phyloP scores from a whole-genome alignment of 495 filamentous ascomycete genomes.

The Margaritispora aquatica region DNA sequence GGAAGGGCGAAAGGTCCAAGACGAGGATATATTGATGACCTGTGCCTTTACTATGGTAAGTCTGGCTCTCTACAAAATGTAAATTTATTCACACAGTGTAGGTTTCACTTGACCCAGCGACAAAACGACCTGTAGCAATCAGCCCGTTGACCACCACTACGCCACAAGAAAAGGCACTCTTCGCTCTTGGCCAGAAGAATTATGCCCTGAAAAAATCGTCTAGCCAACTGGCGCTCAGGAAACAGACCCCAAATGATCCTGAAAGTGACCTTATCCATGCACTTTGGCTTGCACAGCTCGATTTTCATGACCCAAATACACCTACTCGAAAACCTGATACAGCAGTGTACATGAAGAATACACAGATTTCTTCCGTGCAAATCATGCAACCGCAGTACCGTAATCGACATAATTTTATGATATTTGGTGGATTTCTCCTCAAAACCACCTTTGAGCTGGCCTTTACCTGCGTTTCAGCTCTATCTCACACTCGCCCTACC shows the following conservation, averaged over 20 bases:
- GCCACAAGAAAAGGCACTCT: constrained; percentile 64
- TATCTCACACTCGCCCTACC: constrained; percentile 66
- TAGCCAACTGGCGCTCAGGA: constrained; percentile 55
- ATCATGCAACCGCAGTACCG: constrained; percentile 89
- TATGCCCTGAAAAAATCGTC: constrained; percentile 67
- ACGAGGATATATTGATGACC: constrained; percentile 67
- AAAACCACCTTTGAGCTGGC: constrained; percentile 81
- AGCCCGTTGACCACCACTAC: constrained; percentile 58
- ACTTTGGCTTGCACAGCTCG: constrained; percentile 69
- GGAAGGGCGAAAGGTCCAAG: constrained; percentile 49
- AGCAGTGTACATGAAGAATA: constrained; percentile 60
- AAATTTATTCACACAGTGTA: not conserved
- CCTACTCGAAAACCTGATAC: constrained; percentile 52
- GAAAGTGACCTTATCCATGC: constrained; percentile 75
- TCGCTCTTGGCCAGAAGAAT: constrained; percentile 63
- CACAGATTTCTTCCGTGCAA: constrained; percentile 59
- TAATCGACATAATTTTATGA: constrained; percentile 85
- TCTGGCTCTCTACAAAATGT: too few species aligned
- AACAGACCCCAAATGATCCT: constrained; percentile 68
- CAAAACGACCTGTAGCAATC: constrained; percentile 53
- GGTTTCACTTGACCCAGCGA: constrained; percentile 67
- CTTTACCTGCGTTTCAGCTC: constrained; percentile 81
- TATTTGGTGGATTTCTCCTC: constrained; percentile 80
- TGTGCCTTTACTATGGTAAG: constrained; percentile 76
- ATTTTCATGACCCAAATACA: constrained; percentile 61